These are phyloP conservation scores for Floccularia luteovirens DNA, from an alignment of 768 basidiomycete genomes.

Conservation along the genomic window DNA sequence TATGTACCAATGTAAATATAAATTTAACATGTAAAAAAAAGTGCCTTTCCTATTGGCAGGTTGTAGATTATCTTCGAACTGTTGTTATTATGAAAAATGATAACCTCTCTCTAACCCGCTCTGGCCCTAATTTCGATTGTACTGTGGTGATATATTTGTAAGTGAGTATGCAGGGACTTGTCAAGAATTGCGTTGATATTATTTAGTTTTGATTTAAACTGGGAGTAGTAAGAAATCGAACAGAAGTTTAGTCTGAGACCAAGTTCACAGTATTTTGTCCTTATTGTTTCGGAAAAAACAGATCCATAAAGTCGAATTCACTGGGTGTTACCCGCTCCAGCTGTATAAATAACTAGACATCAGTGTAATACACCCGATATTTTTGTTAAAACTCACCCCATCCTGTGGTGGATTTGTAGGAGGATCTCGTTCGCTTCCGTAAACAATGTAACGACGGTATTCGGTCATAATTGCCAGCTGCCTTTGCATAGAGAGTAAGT, in stretches of 20 bases:
- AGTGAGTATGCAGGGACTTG: too few species aligned
- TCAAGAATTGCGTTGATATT: too few species aligned
- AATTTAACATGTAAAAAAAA: too few species aligned
- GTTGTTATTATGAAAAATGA: too few species aligned
- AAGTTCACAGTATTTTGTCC: not conserved
- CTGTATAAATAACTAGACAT: conserved; percentile 22
- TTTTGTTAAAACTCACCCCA: conserved; percentile 33
- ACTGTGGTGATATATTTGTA: too few species aligned
- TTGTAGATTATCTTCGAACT: too few species aligned
- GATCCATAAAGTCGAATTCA: conserved; percentile 53
- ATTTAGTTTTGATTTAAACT: too few species aligned
- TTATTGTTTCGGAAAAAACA: conserved; percentile 28
- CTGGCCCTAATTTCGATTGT: too few species aligned
- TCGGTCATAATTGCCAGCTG: conserved; percentile 56
- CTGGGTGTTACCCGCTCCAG: conserved; percentile 44
- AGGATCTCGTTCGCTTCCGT: conserved; percentile 24
- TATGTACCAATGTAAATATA: too few species aligned
- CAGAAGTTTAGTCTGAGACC: not conserved
- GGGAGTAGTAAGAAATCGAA: not conserved
- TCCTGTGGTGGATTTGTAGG: conserved; percentile 17
- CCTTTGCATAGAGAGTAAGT: conserved; percentile 45
- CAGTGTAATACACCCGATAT: not conserved
- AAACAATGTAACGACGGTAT: conserved; percentile 65
- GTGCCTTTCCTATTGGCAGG: too few species aligned
- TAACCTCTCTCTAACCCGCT: too few species aligned